Evolutionary conservation across 352 stramenopile genomes (phyloP), one percentile per base, ranked within the genome.

Genomic region (Globisporangium cederbergense): DNA sequence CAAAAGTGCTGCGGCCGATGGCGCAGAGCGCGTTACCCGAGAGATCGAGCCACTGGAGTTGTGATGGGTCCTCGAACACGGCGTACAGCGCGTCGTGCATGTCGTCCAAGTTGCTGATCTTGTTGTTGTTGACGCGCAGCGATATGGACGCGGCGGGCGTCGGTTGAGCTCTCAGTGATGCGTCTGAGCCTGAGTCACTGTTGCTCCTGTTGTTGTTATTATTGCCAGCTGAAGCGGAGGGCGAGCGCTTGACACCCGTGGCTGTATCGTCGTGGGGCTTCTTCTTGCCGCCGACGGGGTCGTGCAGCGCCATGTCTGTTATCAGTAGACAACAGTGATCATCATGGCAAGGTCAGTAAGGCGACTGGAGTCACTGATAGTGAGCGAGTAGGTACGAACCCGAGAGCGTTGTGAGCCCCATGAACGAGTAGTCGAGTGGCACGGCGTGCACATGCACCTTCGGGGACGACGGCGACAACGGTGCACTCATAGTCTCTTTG

Each of bases 341-440:
- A 28, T 28, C 25, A 28, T 28, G 25, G 25, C 25, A 28, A 28
- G 25, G 25, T 28, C 25, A 28, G 25, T 28, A 28, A 28, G 25
- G 25, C 25, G 25, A 28, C 25, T 28, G 25, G 25, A 14, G 20
- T 13, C 46, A 25, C 5, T 16, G 3, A 32, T 11, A 30, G 10
- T 5, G 25, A 32, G n/a, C 20, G 25, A 32, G n/a, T 20, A 36
- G 10, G 16, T 30, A 43, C 68, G 10, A 62, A 91, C 82, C 82
- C 53, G 78, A 81, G 11, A 90, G 71, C 1, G 70, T 64, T 0
- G 68, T 34, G 22, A 91, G 75, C 1, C 80, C 78, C 78, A 91
- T 88, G 69, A 91, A 91, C 9, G 82, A 91, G 55, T 82, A 91
- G 64, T 90, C 80, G 18, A 91, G 66, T 2, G 78, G 80, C 13